Percentiles rank a stretch among this genome's conserved stretches.
These are phyloP conservation scores for Microglena sp. DNA, from an alignment of 139 green algal species.

Conservation along the genomic window DNA sequence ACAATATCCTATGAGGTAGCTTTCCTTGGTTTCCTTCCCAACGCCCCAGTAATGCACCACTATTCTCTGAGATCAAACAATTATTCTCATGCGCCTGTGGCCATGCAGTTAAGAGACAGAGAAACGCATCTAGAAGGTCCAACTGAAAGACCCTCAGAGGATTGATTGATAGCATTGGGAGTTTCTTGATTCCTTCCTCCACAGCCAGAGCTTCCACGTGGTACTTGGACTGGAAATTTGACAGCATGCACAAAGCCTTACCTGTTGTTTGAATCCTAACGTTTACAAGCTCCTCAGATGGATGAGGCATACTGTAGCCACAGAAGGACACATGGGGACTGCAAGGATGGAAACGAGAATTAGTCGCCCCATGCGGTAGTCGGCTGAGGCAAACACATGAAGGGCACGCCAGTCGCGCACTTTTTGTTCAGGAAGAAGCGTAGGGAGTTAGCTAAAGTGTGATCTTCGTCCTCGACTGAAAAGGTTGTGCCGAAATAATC, in stretches of 20 bases:
- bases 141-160: background rate
- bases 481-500: constrained; percentile 53
- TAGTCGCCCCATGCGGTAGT: background rate
- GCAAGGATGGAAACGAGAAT: background rate
- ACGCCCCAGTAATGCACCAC: too few species aligned
- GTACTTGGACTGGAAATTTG: too few species aligned
- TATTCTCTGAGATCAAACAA: background rate
- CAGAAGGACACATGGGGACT: constrained; percentile 65
- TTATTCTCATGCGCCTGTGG: background rate
- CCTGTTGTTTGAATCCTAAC: constrained; percentile 76
- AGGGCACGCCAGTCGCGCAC: constrained; percentile 17
- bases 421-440: constrained; percentile 78
- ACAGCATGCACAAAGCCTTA: constrained; percentile 10
- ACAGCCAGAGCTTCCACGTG: too few species aligned
- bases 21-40: too few species aligned
- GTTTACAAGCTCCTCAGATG: constrained; percentile 71
- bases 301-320: constrained; percentile 78
- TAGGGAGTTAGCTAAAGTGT: constrained; percentile 77
- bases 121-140: background rate
- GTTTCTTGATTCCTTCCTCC: background rate
- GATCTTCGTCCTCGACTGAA: constrained; percentile 66
- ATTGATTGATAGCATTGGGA: background rate
- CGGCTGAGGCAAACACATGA: background rate
- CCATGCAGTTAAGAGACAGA: background rate
- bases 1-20: too few species aligned